Evolutionary conservation across 495 filamentous ascomycete species (phyloP).

Genomic region (Aspergillus leporis): DNA sequence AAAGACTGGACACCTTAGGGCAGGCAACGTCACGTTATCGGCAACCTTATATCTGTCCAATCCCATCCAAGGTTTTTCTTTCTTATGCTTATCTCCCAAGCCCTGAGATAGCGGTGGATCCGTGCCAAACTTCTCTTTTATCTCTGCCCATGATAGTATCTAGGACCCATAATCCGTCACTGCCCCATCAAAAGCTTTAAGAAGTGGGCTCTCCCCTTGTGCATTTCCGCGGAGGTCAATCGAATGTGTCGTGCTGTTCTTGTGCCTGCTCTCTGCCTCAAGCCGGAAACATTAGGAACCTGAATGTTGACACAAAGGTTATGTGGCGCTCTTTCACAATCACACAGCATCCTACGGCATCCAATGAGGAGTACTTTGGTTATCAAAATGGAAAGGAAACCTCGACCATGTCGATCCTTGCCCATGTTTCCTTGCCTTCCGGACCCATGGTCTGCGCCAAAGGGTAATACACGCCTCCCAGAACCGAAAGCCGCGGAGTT

Average conservation of each 20-base stretch:
- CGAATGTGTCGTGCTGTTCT: background rate
- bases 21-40: constrained; percentile 4
- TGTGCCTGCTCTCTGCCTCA: background rate
- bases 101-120: constrained; percentile 2
- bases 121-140: constrained; percentile 4
- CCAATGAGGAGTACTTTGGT: background rate
- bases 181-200: constrained; percentile 9
- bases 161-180: background rate
- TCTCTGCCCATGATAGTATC: background rate
- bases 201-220: background rate
- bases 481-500: constrained; percentile 5
- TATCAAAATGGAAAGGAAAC: background rate
- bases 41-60: background rate
- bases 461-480: background rate
- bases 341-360: background rate
- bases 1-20: background rate
- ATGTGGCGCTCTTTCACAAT: background rate
- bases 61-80: background rate
- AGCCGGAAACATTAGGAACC: background rate
- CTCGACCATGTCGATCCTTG: background rate
- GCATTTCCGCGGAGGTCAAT: constrained; percentile 11
- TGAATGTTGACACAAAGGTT: background rate
- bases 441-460: background rate
- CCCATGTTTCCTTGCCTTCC: background rate
- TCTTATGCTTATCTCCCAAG: constrained; percentile 3